These are phyloP conservation scores for Synura sp. DNA, from an alignment of 352 stramenopile genomes.

Conservation along the genomic window DNA sequence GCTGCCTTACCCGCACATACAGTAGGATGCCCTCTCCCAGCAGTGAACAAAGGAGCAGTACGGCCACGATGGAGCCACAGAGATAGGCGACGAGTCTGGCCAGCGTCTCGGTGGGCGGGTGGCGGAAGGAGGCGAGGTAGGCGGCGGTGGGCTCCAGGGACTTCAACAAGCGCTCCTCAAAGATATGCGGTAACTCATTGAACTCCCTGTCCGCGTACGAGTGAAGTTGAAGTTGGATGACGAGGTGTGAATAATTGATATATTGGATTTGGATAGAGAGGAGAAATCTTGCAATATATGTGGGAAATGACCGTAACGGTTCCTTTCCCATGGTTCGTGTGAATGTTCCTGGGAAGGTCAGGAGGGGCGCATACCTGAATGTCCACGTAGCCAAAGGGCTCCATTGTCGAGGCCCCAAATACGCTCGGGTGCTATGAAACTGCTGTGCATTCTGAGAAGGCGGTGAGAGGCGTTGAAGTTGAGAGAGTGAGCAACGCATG, in stretches of 20 bases:
- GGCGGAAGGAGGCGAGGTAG: conserved; percentile 89
- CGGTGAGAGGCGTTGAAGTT: no score
- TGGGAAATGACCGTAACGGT: no score
- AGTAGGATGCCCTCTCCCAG: conserved; percentile 91
- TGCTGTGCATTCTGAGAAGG: conserved; percentile 94
- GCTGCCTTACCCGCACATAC: no score
- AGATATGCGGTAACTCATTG: conserved; percentile 94
- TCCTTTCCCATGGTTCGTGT: no score
- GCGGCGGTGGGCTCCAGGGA: conserved; percentile 81
- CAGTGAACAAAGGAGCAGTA: conserved; percentile 79
- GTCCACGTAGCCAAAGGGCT: conserved; percentile 59
- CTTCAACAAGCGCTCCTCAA: conserved; percentile 83
- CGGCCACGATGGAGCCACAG: conserved; percentile 85
- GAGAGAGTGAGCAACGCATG: no score
- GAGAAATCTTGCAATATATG: no score
- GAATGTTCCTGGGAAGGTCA: no score
- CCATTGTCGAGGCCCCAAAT: conserved; percentile 91
- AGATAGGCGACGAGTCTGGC: conserved; percentile 89
- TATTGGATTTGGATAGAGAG: no score
- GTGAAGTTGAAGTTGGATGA: conserved; percentile 87
- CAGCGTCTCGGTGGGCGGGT: conserved; percentile 74
- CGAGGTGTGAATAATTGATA: no score
- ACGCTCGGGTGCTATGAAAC: conserved; percentile 76
- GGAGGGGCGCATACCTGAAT: no score
- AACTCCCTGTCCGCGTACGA: no score